These are phyloP conservation scores for Colletotrichum truncatum DNA, from an alignment of 2,329 filamentous ascomycete genomes.

Conservation along the genomic window DNA sequence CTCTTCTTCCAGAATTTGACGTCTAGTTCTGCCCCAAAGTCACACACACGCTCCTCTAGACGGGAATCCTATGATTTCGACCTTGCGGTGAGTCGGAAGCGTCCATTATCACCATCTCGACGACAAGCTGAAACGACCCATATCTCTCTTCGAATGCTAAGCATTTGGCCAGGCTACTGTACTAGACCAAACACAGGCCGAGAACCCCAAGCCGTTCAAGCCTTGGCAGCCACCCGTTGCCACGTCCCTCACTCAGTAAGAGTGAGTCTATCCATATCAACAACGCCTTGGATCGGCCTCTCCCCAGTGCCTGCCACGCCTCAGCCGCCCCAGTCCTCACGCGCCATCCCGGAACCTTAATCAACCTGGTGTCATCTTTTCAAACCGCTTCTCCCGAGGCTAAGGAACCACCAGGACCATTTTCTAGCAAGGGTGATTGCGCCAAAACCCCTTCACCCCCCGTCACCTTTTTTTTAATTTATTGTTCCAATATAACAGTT, in stretches of 20 bases:
- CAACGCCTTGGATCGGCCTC: conserved; percentile 17
- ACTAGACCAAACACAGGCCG: background rate
- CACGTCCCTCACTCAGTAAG: conserved; percentile 12
- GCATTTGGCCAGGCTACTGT: conserved; percentile 10
- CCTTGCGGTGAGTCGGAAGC: conserved; percentile 16
- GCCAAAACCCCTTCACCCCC: conserved; percentile 22
- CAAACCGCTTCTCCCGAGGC: conserved; percentile 23
- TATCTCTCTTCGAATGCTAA: conserved; percentile 13
- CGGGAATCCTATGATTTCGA: conserved; percentile 2
- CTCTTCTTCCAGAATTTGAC: conserved; percentile 24
- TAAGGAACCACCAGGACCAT: conserved; percentile 18
- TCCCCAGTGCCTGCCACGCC: conserved; percentile 19
- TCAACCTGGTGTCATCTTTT: conserved; percentile 10
- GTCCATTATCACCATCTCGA: background rate
- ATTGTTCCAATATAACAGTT: conserved; percentile 1
- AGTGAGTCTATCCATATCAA: conserved; percentile 10
- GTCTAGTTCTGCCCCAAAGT: conserved; percentile 2
- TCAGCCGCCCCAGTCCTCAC: conserved; percentile 20
- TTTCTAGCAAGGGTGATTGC: conserved; percentile 8
- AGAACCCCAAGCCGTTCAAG: background rate
- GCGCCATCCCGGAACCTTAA: conserved; percentile 31
- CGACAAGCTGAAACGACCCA: background rate
- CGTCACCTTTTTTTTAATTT: conserved; percentile 25
- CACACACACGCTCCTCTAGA: background rate
- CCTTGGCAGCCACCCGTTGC: conserved; percentile 21